Evolutionary conservation across 176 grass and related monocot genomes (phyloP), one percentile per base, ranked within the genome.

Genomic region (Bonia amplexicaulis): DNA sequence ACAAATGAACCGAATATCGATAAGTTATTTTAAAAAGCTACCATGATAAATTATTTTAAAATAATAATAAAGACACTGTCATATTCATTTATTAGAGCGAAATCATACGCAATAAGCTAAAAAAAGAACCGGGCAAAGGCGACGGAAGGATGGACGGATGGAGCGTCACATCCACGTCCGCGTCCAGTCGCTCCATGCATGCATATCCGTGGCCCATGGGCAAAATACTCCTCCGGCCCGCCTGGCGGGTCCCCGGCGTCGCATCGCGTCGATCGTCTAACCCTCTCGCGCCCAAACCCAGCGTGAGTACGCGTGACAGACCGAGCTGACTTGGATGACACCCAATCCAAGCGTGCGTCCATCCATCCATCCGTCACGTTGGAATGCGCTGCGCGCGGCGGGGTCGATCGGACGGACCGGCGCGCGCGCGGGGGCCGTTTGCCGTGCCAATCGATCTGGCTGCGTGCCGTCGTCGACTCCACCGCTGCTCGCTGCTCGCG

Each of bases 121-220:
- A 37, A 37, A 37, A 37, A 33, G 31, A 33, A 4, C 35, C 35
- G 35, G 35, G 35, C 35, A 20, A 48, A 64, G 54, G 47, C 14
- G 65, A 80, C 78, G 3, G 78, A 53, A 3, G 48, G 47, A 55
- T 2, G 14, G 64, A 82, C 71, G 71, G 71, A 77, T 47, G 61
- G 44, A 20, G 64, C 73, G 63, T 78, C 73, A 45, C 82, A 76
- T 85, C 72, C 62, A 26, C 14, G 47, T 73, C 71, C 14, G 14
- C 3, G n/a, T 27, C 69, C 20, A 6, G 23, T 13, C 27, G 19
- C 10, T 7, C 6, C 27, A 33, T 15, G 62, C 62, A 14, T 63
- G 62, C 27, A 14, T 63, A 19, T 15, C 22, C 71, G 70, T 29
- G 71, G 14, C n/a, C 58, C 58, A 59, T 11, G 57, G 58, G 23